Percentiles rank a stretch among this genome's conserved stretches.
Conservation (phyloP, 768 basidiomycete genomes). For the Clavulina sp. region DNA sequence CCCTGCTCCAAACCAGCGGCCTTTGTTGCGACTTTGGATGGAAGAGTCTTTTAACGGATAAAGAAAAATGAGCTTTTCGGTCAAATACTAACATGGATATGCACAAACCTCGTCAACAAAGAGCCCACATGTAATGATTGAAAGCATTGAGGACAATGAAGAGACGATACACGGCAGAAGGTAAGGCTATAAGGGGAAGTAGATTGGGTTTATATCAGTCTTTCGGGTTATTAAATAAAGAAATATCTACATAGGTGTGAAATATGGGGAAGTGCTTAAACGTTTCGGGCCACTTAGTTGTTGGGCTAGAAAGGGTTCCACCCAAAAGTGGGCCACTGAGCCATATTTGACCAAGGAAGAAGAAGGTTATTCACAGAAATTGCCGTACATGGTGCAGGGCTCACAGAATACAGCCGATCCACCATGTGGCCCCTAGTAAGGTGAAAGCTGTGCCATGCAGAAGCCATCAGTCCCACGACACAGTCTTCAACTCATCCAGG, state of each 20-base stretch:
- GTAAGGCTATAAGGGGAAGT: too few relatives aligned
- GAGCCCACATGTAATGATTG: not conserved
- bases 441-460: constrained; percentile 8
- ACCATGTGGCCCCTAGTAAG: constrained; percentile 4
- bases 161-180: constrained; percentile 7
- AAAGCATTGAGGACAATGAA: not conserved
- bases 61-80: not conserved
- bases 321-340: constrained; percentile 6
- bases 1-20: not conserved
- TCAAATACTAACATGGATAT: too few relatives aligned
- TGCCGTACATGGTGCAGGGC: too few relatives aligned
- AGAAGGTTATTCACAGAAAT: too few relatives aligned
- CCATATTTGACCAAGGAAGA: not conserved
- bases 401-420: constrained; percentile 7
- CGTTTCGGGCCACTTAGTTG: constrained; percentile 5
- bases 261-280: constrained; percentile 5
- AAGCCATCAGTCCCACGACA: not conserved
- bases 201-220: too few relatives aligned
- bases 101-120: constrained; percentile 4
- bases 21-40: not conserved
- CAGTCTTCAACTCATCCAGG: too few relatives aligned
- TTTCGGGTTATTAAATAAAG: not conserved
- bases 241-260: not conserved
- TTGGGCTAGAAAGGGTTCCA: constrained; percentile 7
- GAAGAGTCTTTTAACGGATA: not conserved